These are phyloP conservation scores for Rhizopogon vulgaris DNA, from an alignment of 768 basidiomycete genomes.

Conservation along the genomic window DNA sequence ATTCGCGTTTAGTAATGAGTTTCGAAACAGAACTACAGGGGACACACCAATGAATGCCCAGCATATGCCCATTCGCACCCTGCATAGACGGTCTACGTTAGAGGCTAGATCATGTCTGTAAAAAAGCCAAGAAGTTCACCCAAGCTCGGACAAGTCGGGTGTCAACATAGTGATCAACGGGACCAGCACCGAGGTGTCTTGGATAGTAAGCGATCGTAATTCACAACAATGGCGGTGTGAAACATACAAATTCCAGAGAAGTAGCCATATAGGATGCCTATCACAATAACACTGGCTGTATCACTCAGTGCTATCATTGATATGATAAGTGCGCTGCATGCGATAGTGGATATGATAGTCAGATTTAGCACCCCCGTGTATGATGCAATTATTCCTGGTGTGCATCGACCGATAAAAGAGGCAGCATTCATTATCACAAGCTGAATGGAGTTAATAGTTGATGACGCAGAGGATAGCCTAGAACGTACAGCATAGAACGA, in stretches of 20 bases:
- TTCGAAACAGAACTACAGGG: not conserved
- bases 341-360: constrained; percentile 27
- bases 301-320: constrained; percentile 37
- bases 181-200: constrained; percentile 34
- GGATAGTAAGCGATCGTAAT: not conserved
- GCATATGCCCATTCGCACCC: too few relatives aligned
- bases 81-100: too few relatives aligned
- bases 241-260: constrained; percentile 40
- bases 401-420: constrained; percentile 42
- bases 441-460: constrained; percentile 17
- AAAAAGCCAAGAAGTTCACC: constrained; percentile 23
- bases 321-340: constrained; percentile 35
- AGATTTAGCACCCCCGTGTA: constrained; percentile 40
- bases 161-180: constrained; percentile 42
- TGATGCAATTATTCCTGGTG: constrained; percentile 35
- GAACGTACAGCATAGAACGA: constrained; percentile 48
- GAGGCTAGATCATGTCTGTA: too few relatives aligned
- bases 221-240: too few relatives aligned
- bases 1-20: not conserved
- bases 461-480: not conserved
- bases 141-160: constrained; percentile 44
- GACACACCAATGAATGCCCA: too few relatives aligned
- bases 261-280: constrained; percentile 42
- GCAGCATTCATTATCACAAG: constrained; percentile 48
- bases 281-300: constrained; percentile 31